These are phyloP conservation scores for Paraglomus brasilianum DNA, from an alignment of 192 early-diverging fungal genomes.

Conservation along the genomic window DNA sequence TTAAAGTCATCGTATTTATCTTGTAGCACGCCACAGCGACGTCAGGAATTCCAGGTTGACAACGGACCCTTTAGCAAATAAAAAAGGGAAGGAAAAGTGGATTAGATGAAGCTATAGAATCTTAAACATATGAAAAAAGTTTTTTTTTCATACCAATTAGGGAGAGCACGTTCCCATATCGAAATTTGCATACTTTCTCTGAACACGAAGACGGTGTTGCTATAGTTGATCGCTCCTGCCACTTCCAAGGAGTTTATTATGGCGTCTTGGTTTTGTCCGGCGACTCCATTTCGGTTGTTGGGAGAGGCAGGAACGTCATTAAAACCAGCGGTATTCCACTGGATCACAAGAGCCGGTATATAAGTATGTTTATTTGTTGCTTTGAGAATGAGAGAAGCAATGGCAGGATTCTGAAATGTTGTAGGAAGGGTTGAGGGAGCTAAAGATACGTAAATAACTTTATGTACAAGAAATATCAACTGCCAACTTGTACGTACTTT, in stretches of 20 bases:
- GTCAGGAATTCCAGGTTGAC: constrained; percentile 9
- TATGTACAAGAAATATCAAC: too few species aligned
- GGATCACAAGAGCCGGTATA: constrained; percentile 15
- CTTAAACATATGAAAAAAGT: too few species aligned
- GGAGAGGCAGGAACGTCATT: not conserved
- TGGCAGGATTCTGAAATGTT: too few species aligned
- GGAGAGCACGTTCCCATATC: not conserved
- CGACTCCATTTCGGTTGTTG: constrained; percentile 11
- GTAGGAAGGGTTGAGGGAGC: too few species aligned
- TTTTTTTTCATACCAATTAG: not conserved
- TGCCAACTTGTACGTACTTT: too few species aligned
- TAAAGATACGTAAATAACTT: too few species aligned
- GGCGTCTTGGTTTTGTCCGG: constrained; percentile 1
- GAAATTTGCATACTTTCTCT: not conserved
- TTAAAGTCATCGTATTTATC: too few species aligned
- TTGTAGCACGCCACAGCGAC: too few species aligned
- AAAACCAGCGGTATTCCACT: constrained; percentile 18
- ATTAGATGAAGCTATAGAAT: too few species aligned
- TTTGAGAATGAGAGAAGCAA: too few species aligned
- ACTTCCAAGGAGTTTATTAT: not conserved
- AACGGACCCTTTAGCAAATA: constrained; percentile 1
- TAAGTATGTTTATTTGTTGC: too few species aligned
- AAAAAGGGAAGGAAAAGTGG: too few species aligned
- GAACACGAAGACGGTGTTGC: constrained; percentile 4
- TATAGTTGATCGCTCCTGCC: not conserved